Conservation (phyloP, 345 rosid genomes). For the Moricandia moricandioides region DNA sequence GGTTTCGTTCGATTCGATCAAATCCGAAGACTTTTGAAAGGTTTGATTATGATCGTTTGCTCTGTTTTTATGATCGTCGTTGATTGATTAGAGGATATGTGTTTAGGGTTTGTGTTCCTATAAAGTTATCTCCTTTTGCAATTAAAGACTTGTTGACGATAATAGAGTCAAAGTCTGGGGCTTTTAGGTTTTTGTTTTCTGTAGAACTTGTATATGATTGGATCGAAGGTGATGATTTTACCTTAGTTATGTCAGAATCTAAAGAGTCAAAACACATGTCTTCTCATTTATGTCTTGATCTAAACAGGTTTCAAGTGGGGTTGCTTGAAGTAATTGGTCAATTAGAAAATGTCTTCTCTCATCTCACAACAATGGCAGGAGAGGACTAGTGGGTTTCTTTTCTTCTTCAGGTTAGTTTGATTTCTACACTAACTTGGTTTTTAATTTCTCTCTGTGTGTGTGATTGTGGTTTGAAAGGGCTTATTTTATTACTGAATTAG, state of each 20-base stretch:
- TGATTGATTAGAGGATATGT: background rate
- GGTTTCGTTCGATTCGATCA: constrained; percentile 20
- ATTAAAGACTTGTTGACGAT: background rate
- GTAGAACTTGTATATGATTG: background rate
- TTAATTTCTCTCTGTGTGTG: background rate
- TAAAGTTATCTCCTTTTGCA: background rate
- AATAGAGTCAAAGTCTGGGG: background rate
- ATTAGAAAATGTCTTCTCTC: constrained; percentile 64
- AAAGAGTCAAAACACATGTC: background rate
- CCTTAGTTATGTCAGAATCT: background rate
- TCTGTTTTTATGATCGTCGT: constrained; percentile 2
- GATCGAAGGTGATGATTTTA: background rate
- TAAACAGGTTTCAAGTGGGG: background rate
- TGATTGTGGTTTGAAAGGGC: background rate
- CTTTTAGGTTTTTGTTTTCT: background rate
- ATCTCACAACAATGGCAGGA: constrained; percentile 86
- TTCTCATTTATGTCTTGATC: background rate
- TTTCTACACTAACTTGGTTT: background rate
- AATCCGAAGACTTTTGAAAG: background rate
- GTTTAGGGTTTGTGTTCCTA: constrained; percentile 2
- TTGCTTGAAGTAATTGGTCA: constrained; percentile 4
- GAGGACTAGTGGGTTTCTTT: constrained; percentile 75
- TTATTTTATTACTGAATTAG: constrained; percentile 39
- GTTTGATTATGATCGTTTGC: constrained; percentile 17
- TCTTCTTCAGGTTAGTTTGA: constrained; percentile 72